A percentile compares a stretch with the other conserved stretches of the same genome.
These are phyloP conservation scores for Ligustrum vulgare DNA, from an alignment of 257 asterid species.

Conservation along the genomic window DNA sequence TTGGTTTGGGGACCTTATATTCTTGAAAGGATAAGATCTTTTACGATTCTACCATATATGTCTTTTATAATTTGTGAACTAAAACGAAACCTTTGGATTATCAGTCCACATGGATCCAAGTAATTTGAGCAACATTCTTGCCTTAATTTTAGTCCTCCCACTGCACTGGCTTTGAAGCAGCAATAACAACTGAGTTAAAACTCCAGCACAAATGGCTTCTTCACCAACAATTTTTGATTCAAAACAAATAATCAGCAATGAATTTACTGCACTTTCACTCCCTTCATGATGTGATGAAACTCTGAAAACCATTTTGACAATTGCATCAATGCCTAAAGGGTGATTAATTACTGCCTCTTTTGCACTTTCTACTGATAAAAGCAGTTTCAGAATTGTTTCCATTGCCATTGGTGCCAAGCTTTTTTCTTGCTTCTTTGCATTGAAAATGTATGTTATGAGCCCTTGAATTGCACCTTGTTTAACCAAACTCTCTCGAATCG, in stretches of 20 bases:
- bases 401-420: slow-evolving; percentile 38
- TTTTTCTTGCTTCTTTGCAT: slow-evolving; percentile 19
- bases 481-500: slow-evolving; percentile 26
- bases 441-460: slow-evolving; percentile 33
- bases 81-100: slow-evolving; percentile 14
- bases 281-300: slow-evolving; percentile 49
- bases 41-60: background rate
- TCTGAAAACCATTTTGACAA: slow-evolving; percentile 58
- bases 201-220: background rate
- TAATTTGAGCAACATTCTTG: slow-evolving; percentile 48
- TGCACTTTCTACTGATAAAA: slow-evolving; percentile 27
- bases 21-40: background rate
- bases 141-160: slow-evolving; percentile 47
- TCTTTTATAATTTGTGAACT: background rate
- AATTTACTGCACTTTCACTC: slow-evolving; percentile 53
- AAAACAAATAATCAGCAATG: slow-evolving; percentile 34
- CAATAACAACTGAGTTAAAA: slow-evolving; percentile 30
- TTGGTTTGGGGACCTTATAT: background rate
- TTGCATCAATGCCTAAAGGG: slow-evolving; percentile 33
- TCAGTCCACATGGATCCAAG: slow-evolving; percentile 37
- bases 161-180: slow-evolving; percentile 61
- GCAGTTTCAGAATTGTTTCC: slow-evolving; percentile 33
- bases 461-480: slow-evolving; percentile 31
- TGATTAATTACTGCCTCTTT: slow-evolving; percentile 28
- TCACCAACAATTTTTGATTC: slow-evolving; percentile 27